phyloP scores from a whole-genome alignment of 2,329 filamentous ascomycete species.

The Cercospora zeae-maydis region DNA sequence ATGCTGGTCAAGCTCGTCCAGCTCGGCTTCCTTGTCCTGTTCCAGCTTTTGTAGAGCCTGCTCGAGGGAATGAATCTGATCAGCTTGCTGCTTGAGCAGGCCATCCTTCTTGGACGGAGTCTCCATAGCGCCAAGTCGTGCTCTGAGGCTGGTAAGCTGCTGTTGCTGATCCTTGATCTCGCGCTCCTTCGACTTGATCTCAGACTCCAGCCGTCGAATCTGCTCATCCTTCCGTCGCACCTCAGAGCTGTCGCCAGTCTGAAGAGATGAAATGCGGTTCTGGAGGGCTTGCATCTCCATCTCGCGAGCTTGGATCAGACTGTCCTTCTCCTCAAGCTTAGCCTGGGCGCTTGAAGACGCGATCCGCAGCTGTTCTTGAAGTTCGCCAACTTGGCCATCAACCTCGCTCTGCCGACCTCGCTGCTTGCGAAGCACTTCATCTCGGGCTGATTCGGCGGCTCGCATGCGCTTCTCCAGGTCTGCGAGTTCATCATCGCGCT shows the following conservation, averaged over 20 bases:
- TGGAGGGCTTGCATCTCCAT: constrained; percentile 40
- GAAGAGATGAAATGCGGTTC: constrained; percentile 31
- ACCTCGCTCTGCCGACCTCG: constrained; percentile 58
- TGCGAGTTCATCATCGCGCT: constrained; percentile 67
- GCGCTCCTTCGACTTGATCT: constrained; percentile 36
- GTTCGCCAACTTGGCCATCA: constrained; percentile 45
- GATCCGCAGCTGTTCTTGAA: constrained; percentile 49
- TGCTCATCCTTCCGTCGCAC: constrained; percentile 33
- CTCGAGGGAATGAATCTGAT: constrained; percentile 35
- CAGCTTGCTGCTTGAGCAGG: constrained; percentile 37
- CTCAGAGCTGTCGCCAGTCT: constrained; percentile 34
- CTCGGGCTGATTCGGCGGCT: constrained; percentile 28
- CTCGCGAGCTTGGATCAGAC: constrained; percentile 41
- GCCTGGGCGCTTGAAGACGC: constrained; percentile 38
- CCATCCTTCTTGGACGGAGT: constrained; percentile 39
- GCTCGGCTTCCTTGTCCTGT: constrained; percentile 38
- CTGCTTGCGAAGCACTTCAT: constrained; percentile 31
- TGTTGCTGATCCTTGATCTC: constrained; percentile 32
- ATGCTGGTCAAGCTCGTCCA: constrained; percentile 38
- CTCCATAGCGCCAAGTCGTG: constrained; percentile 36
- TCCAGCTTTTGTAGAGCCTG: constrained; percentile 34
- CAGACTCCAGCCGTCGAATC: constrained; percentile 39
- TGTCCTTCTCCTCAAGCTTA: constrained; percentile 44
- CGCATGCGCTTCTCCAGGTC: constrained; percentile 35
- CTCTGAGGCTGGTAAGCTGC: constrained; percentile 34